Evolutionary conservation across 139 green algal species (phyloP), one percentile per base, ranked within the genome.

Genomic region (Chlamydomonas asymmetrica): DNA sequence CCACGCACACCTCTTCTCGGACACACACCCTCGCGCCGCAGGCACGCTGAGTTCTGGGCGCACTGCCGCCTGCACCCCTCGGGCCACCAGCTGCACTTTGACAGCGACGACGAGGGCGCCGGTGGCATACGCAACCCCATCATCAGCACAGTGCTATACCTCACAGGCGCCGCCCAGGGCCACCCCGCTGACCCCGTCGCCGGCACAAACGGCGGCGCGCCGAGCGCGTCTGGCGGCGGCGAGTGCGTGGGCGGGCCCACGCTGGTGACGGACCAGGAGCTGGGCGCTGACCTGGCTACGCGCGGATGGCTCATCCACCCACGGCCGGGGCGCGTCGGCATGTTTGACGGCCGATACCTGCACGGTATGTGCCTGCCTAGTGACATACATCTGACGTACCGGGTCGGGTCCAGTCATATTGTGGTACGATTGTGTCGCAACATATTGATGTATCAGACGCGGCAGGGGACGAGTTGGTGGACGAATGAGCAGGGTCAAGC

Each of bases 21-120:
- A n/a, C n/a, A n/a, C n/a, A n/a, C n/a, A n/a, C n/a, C 45, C 45
- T 10, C 45, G 45, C 18, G 45, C 45, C 45, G 45, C 45, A 38
- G 57, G 3, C 67, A 56, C 70, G 70, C 57, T 40, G 70, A 76
- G 54, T 76, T 56, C 56, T 66, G 61, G 87, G 84, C 78, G 27
- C 87, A 92, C 76, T 87, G 80, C 75, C 73, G 87, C 18, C 75
- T 74, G 1, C 84, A 90, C 70, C 57, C 37, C 38, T 64, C 52
- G 10, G 84, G 87, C 27, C 87, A 92, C 75, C 87, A 92, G 79
- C 71, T 91, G 54, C 85, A 91, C 43, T 91, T 87, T 78, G 85
- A 91, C 63, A 79, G 54, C 29, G 85, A 91, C 63, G 76, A 85
- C 52, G 82, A 88, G 54, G 82, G 82, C 5, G 59, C 57, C 39